These are phyloP conservation scores for Irpex rosettiformis DNA, from an alignment of 1,284 basidiomycete genomes.

Conservation along the genomic window DNA sequence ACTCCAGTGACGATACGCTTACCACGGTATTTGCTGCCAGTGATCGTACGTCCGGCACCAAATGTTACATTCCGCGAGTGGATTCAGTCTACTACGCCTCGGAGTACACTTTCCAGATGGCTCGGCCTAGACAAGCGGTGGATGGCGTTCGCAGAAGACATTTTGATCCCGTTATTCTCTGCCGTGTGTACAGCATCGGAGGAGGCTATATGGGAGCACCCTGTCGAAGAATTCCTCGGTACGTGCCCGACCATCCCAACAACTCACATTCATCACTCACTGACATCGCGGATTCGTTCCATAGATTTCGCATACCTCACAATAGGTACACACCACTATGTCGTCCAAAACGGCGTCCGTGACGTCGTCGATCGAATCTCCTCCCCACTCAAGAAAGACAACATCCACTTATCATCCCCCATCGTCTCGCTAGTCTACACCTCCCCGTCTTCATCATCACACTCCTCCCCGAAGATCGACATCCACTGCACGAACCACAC, in stretches of 20 bases:
- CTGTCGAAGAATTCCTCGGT: slow-evolving; percentile 63
- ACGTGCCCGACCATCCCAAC: no score
- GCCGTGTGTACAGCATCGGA: slow-evolving; percentile 63
- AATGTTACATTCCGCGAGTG: slow-evolving; percentile 47
- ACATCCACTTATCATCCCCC: slow-evolving; percentile 52
- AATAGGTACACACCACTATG: slow-evolving; percentile 58
- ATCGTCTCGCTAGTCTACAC: slow-evolving; percentile 42
- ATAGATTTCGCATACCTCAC: slow-evolving; percentile 64
- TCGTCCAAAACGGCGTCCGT: slow-evolving; percentile 50
- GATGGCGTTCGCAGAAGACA: slow-evolving; percentile 47
- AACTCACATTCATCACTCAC: no score
- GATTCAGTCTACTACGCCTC: slow-evolving; percentile 40
- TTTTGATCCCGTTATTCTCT: slow-evolving; percentile 67
- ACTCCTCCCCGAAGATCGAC: slow-evolving; percentile 15
- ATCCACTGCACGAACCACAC: slow-evolving; percentile 19
- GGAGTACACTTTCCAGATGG: slow-evolving; percentile 32
- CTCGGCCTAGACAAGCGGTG: slow-evolving; percentile 46
- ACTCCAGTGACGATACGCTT: neutral
- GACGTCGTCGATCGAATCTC: slow-evolving; percentile 49
- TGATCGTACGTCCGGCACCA: slow-evolving; percentile 16
- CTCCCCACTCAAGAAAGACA: slow-evolving; percentile 29
- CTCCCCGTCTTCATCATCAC: slow-evolving; percentile 22
- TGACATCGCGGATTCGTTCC: neutral
- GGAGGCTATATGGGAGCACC: slow-evolving; percentile 48
- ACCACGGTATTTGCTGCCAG: neutral